Base-by-base conservation (phyloP, 2,329 filamentous ascomycete species). In the Ascochyta lentis region DNA sequence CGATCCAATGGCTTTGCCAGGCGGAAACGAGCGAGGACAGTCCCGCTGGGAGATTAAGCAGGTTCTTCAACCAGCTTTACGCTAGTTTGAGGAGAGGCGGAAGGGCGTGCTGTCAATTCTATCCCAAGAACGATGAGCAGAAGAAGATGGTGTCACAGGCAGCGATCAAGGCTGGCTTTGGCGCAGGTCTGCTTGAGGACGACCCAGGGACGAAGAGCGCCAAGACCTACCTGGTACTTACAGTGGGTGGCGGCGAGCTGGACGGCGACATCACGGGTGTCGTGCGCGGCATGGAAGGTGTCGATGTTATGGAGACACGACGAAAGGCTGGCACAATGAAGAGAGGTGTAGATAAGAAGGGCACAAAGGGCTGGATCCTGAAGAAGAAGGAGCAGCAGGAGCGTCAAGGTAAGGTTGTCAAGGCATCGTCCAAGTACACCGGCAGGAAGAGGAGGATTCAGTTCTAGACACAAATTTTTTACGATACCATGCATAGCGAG, bases 1-100 rank as follows among this genome's bases (percentile, higher is more conserved):
- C 95, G 0, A 90, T 99, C n/a, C 95, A 99, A 77, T 99, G 95
- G 95, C 83, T 99, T 27, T 99, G 95, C 77, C 98, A 96, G 76
- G 95, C 94, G 37, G 95, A 98, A 76, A 90, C 85, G 56, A 91
- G 86, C 71, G 92, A 96, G 45, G 93, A 95, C 0, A 90, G 85
- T 1, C 90, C 92, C 0, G 85, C 89, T 26, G 91, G 90, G 0
- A 81, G 95, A 6, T 77, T 99, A 24, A 84, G 86, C 4, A 83
- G 94, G 40, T 99, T 99, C 73, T 99, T 99, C 76, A 92, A 96
- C 68, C 92, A 92, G 0, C 78, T 99, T 1, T 99, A 98, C 77
- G 90, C 92, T 0, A 88, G 87, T 57, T 78, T 99, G 60, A 86
- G 88, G 61, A 83, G 95, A 19, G 95, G 95, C 6, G 95, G 92